These are phyloP conservation scores for Neofusicoccum laricinum DNA, from an alignment of 2,329 filamentous ascomycete genomes.

Conservation along the genomic window DNA sequence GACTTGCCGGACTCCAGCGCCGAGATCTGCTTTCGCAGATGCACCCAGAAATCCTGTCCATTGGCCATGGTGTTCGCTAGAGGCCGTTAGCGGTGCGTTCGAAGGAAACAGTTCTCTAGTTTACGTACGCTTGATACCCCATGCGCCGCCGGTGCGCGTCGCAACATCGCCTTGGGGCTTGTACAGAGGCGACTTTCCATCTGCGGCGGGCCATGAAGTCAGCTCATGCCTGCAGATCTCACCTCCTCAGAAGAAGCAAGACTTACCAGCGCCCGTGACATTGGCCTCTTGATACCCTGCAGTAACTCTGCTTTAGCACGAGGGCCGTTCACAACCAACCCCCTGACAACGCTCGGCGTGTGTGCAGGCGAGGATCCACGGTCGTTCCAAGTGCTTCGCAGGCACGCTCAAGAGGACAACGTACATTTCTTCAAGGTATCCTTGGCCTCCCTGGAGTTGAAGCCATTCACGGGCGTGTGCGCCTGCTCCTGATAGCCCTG, in stretches of 20 bases:
- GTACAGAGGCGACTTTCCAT: conserved; percentile 27
- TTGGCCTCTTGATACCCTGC: conserved; percentile 19
- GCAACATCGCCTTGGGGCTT: conserved; percentile 38
- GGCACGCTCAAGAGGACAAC: conserved; percentile 15
- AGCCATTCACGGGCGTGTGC: conserved; percentile 38
- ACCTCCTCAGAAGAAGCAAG: neutral
- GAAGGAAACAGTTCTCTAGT: neutral
- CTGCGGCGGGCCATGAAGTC: neutral
- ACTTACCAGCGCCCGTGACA: conserved; percentile 3
- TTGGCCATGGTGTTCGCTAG: conserved; percentile 40
- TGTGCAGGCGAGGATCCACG: conserved; percentile 16
- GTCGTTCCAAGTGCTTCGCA: conserved; percentile 23
- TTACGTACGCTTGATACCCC: conserved; percentile 38
- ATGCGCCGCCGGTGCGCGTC: conserved; percentile 37
- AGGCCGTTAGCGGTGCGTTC: neutral
- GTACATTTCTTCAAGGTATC: conserved; percentile 41
- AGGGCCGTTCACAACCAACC: neutral
- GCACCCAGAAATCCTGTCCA: conserved; percentile 44
- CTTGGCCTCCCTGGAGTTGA: conserved; percentile 44
- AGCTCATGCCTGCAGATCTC: conserved; percentile 22
- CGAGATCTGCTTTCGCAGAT: conserved; percentile 45
- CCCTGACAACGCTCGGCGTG: conserved; percentile 21
- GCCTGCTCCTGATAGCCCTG: conserved; percentile 23
- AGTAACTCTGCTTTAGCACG: neutral
- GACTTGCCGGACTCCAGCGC: conserved; percentile 38